phyloP scores from a whole-genome alignment of 148 eudicot species.

The Spergularia marina region DNA sequence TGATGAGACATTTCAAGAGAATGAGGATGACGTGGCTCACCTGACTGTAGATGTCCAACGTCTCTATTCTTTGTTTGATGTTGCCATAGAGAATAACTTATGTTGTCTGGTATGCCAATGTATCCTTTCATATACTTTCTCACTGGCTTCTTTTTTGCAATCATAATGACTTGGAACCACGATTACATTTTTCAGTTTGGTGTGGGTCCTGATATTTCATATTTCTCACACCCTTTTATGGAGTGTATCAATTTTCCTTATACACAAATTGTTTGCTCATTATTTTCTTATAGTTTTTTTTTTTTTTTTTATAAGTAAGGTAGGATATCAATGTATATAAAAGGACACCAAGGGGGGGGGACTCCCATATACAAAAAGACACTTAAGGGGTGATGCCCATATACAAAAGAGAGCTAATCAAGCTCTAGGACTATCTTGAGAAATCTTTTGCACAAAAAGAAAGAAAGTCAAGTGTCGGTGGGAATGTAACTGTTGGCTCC shows the following conservation, averaged over 20 bases:
- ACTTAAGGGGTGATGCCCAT: no score
- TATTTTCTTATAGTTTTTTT: not conserved
- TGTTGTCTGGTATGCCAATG: slow-evolving; percentile 87
- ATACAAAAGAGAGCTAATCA: no score
- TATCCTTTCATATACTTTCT: slow-evolving; percentile 51
- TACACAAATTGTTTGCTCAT: not conserved
- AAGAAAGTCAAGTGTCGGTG: no score
- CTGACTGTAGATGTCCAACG: slow-evolving; percentile 69
- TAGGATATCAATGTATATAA: no score
- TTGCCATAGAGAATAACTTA: slow-evolving; percentile 82
- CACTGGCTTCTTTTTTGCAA: not conserved
- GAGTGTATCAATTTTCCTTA: not conserved
- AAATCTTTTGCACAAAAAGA: no score
- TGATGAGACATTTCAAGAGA: slow-evolving; percentile 63
- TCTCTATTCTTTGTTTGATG: slow-evolving; percentile 87
- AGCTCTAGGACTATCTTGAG: no score
- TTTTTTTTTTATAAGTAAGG: no score
- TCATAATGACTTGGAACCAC: not conserved
- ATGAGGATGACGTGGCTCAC: slow-evolving; percentile 51
- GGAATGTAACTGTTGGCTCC: no score
- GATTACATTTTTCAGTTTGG: not conserved
- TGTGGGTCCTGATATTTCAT: not conserved
- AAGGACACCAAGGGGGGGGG: no score
- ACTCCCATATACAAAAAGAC: no score
- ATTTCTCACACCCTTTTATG: not conserved